Conservation (phyloP, 148 eudicot genomes). For the Vaccinium vitisidaea region DNA sequence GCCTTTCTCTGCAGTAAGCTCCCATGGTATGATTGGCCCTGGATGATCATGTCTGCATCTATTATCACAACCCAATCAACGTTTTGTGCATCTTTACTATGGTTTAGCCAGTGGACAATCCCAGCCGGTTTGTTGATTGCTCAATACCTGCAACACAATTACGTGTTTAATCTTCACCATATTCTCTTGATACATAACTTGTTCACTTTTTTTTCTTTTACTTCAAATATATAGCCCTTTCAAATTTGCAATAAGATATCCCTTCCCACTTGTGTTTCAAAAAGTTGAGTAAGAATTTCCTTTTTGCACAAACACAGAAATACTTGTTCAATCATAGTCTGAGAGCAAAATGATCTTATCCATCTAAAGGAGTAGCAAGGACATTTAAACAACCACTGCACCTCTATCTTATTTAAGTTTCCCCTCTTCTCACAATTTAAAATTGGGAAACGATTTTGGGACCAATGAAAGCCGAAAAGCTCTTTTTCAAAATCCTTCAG, state of each 20-base stretch:
- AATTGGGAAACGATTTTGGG: not conserved
- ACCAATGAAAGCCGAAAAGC: not conserved
- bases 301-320: too few species aligned
- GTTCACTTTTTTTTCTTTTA: not conserved
- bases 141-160: slow-evolving; percentile 71
- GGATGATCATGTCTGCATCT: slow-evolving; percentile 90
- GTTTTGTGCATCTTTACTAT: slow-evolving; percentile 78
- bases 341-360: not conserved
- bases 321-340: too few species aligned
- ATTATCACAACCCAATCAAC: slow-evolving; percentile 95
- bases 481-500: not conserved
- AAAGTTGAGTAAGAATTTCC: too few species aligned
- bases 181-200: too few species aligned
- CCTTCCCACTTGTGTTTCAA: too few species aligned
- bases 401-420: not conserved
- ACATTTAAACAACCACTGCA: not conserved
- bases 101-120: slow-evolving; percentile 79
- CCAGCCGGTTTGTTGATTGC: slow-evolving; percentile 97
- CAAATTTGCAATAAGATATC: not conserved
- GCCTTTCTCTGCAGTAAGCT: slow-evolving; percentile 91
- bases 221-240: not conserved
- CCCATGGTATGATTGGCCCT: slow-evolving; percentile 94
- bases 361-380: not conserved
- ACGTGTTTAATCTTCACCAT: not conserved
- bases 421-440: not conserved